A percentile compares a stretch with the other conserved stretches of the same genome.
Conservation (phyloP, 495 filamentous ascomycete species). For the Penicillium nucicola region DNA sequence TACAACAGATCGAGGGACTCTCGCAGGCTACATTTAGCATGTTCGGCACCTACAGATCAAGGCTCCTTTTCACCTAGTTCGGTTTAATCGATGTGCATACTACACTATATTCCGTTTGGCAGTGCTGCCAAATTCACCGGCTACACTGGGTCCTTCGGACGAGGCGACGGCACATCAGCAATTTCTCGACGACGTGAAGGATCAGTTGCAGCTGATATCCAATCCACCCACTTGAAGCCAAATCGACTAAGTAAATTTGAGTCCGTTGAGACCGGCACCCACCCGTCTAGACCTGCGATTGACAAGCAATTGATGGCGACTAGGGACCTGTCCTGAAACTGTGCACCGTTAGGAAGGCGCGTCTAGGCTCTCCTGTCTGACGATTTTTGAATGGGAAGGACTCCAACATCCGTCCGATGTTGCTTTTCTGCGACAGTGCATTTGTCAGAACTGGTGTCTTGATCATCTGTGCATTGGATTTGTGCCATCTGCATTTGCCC, state of each 20-base stretch:
- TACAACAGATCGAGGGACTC: too few species aligned
- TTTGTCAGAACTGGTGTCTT: neutral
- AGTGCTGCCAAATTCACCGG: neutral
- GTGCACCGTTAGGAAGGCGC: neutral
- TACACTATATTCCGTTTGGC: constrained; percentile 6
- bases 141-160: neutral
- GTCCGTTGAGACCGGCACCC: neutral
- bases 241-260: constrained; percentile 3
- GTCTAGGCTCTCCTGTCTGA: neutral
- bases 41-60: neutral
- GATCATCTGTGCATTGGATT: constrained; percentile 1
- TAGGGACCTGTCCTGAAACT: constrained; percentile 4
- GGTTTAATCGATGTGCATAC: too few species aligned
- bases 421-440: constrained; percentile 1
- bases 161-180: constrained; percentile 9
- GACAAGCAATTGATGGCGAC: constrained; percentile 5
- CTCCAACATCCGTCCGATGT: constrained; percentile 5
- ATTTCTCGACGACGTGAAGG: constrained; percentile 7
- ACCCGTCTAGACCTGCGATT: neutral
- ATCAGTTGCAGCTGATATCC: constrained; percentile 3
- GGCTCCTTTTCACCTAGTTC: constrained; percentile 7
- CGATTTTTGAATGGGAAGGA: constrained; percentile 9
- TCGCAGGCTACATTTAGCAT: neutral
- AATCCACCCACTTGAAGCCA: neutral
- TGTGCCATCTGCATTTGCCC: neutral